Conservation (phyloP, 768 basidiomycete species). For the Suillus alpinus region DNA sequence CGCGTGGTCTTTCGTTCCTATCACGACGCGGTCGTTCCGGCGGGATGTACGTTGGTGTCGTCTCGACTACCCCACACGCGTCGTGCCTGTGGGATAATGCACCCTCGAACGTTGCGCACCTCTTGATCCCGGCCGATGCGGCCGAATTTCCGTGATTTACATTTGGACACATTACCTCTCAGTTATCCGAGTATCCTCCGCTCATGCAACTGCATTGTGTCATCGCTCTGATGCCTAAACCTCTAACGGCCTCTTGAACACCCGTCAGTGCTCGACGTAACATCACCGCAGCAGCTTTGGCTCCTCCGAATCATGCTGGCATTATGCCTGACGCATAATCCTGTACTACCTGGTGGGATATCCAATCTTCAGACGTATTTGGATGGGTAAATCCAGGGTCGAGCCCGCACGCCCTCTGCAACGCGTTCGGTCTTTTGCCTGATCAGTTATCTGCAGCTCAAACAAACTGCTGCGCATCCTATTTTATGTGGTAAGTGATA, state of each 20-base stretch:
- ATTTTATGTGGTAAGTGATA: constrained; percentile 6
- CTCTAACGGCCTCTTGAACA: not conserved
- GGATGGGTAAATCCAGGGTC: not conserved
- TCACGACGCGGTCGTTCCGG: not conserved
- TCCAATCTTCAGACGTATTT: not conserved
- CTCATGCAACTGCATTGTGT: not conserved
- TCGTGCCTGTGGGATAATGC: not conserved
- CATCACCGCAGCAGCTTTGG: not conserved
- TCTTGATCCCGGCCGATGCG: not conserved
- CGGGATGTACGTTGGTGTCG: not conserved
- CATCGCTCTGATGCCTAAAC: not conserved
- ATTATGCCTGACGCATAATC: not conserved
- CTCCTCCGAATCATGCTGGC: not conserved
- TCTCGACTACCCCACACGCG: constrained; percentile 2
- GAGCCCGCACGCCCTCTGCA: constrained; percentile 3
- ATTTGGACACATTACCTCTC: not conserved
- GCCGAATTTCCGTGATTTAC: constrained; percentile 2
- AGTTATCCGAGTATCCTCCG: not conserved
- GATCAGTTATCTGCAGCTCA: not conserved
- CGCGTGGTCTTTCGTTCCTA: constrained; percentile 28
- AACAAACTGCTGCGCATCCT: not conserved
- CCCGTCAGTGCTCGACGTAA: not conserved
- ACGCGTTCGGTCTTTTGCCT: constrained; percentile 3
- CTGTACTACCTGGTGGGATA: not conserved
- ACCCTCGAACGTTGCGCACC: constrained; percentile 1